Evolutionary conservation across 352 stramenopile species (phyloP), one percentile per base, ranked within the genome.

Genomic region (Peronospora belbahrii): DNA sequence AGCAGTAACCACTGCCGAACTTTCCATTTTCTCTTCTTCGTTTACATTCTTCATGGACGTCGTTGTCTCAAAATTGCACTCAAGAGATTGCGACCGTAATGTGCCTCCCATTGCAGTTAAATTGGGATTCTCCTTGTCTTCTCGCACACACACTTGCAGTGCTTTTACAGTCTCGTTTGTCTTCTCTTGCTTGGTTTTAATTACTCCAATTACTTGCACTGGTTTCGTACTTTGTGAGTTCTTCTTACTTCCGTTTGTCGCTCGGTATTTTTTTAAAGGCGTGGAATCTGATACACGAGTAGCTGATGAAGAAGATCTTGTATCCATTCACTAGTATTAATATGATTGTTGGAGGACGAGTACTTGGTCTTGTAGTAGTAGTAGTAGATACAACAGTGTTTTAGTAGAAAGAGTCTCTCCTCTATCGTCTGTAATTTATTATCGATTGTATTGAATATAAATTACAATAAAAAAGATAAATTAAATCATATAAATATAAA

Each of bases 41-140:
- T 52, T 43, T 13, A 25, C 42, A 38, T 37, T 48, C 15, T 59
- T 32, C 39, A 44, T 55, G 0, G 47, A 23, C 18, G 22, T n/a
- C n/a, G n/a, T n/a, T n/a, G n/a, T 43, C 20, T 13, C 22, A 14
- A 30, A 18, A 7, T 42, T 54, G 15, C 48, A 51, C 32, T 62
- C 38, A 5, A 50, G 48, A 6, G 50, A 50, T 9, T 65, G 40
- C 7, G 57, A 60, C 23, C 70, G 63, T 22, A 72, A 74, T 6
- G 77, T 86, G 23, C 74, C 72, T 23, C 77, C 77, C 13, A 88
- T 37, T 9, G 74, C 77, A 3, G 59, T 60, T 8, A 88, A 58
- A 28, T 86, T 66, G 36, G 74, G 77, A 47, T 88, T 88, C 33
- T 88, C 67, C 3, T 31, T 47, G 36, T 19, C 52, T 9, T 51